phyloP scores from a whole-genome alignment of 345 rosid species.

The Citrus mangshanensis region DNA sequence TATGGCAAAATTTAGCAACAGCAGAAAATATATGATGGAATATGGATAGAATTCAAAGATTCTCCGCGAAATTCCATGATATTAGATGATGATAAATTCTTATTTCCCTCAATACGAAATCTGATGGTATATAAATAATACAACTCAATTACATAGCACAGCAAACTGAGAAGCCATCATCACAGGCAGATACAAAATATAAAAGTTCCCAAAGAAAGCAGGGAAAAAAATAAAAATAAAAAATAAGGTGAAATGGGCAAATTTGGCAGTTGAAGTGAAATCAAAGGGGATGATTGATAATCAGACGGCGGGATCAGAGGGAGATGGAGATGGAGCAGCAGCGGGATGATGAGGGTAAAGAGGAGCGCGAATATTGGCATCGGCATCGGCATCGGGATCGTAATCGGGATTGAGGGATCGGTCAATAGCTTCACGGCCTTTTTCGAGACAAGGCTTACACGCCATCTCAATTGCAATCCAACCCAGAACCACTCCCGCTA shows the following conservation, averaged over 20 bases:
- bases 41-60: too few relatives aligned
- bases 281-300: too few relatives aligned
- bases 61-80: too few relatives aligned
- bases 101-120: too few relatives aligned
- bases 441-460: slow-evolving; percentile 76
- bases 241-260: too few relatives aligned
- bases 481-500: slow-evolving; percentile 65
- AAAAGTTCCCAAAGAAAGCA: too few relatives aligned
- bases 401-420: slow-evolving; percentile 77
- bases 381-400: slow-evolving; percentile 62
- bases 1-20: too few relatives aligned
- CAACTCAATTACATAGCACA: neutral
- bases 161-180: neutral
- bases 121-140: neutral
- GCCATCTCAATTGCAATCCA: slow-evolving; percentile 86
- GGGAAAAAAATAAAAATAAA: too few relatives aligned
- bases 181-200: neutral
- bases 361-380: slow-evolving; percentile 32
- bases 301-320: too few relatives aligned
- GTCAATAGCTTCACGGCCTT: slow-evolving; percentile 75
- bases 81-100: too few relatives aligned
- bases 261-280: too few relatives aligned
- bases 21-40: too few relatives aligned
- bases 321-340: neutral
- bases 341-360: slow-evolving; percentile 26